Evolutionary conservation across 169 alveolate genomes (phyloP), one percentile per base, ranked within the genome.

Genomic region (Plasmodium fragile): DNA sequence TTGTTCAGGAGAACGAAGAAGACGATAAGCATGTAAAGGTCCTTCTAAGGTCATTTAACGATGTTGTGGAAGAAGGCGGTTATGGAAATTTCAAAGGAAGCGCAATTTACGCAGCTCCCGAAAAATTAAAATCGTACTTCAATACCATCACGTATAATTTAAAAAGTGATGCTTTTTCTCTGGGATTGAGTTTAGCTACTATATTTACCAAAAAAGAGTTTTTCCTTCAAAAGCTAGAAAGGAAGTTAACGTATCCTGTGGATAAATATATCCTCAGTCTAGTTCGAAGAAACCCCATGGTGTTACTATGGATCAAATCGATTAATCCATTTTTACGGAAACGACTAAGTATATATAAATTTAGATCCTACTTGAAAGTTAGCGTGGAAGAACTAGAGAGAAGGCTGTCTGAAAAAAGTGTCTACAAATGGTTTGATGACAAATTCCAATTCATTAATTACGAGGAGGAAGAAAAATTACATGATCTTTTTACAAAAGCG

Each of bases 151-250:
- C 59, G 43, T 34, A 84, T 65, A 84, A 84, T 73, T 69, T 84
- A 52, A 84, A 84, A 84, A 84, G 93, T 52, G 93, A 84, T 52
- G 77, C 78, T 45, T 84, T 84, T 84, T 73, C 93, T 13, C 7
- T 84, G 65, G 93, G 93, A 16, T 77, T 84, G 78, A 84, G 93
- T 52, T 84, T 84, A 36, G 75, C 85, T 28, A 73, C 93, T 16
- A 22, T 84, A 8, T 84, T 84, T 73, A 49, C 78, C n/a, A 73
- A 84, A 84, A 30, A 53, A 73, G 55, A 75, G 11, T 84, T 84
- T 55, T 18, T 49, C 59, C 36, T 73, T 11, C 78, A 34, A 84
- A 73, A 77, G 25, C 18, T 73, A 10, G 93, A 70, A 43, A 83
- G 65, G 34, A 72, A 73, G 43, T 30, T 84, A 75, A 73, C 22